phyloP scores from a whole-genome alignment of 2,329 filamentous ascomycete species.

The Cadophora sp. region DNA sequence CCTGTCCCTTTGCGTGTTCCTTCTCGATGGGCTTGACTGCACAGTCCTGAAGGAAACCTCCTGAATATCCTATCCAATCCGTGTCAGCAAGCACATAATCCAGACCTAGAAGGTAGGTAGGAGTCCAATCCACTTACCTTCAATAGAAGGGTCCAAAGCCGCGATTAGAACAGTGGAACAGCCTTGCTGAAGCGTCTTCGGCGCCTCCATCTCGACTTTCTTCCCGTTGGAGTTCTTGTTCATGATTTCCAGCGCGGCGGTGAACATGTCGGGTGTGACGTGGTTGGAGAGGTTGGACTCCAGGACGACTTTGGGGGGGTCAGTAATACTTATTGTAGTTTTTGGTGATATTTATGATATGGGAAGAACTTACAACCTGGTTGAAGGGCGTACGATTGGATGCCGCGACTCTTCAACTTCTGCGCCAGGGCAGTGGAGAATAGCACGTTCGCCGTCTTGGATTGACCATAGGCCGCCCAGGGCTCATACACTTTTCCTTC shows the following conservation, averaged over 20 bases:
- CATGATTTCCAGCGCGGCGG: background rate
- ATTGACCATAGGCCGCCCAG: slow-evolving; percentile 51
- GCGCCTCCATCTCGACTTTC: slow-evolving; percentile 13
- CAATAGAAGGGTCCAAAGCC: slow-evolving; percentile 48
- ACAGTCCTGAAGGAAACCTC: slow-evolving; percentile 26
- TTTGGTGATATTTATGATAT: background rate
- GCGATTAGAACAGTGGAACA: slow-evolving; percentile 47
- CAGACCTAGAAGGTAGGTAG: background rate
- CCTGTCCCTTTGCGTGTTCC: slow-evolving; percentile 21
- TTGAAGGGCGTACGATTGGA: slow-evolving; percentile 45
- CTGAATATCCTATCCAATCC: slow-evolving; percentile 16
- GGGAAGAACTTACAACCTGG: slow-evolving; percentile 39
- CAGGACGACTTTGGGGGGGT: slow-evolving; percentile 21
- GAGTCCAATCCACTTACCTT: slow-evolving; percentile 16
- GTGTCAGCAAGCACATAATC: too few species aligned
- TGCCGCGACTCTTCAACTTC: slow-evolving; percentile 39
- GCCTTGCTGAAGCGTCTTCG: slow-evolving; percentile 26
- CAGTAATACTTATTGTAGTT: too few species aligned
- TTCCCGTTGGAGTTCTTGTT: slow-evolving; percentile 13
- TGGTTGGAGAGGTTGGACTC: slow-evolving; percentile 30
- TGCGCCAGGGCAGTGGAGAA: slow-evolving; percentile 43
- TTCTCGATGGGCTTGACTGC: slow-evolving; percentile 18
- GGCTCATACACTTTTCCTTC: slow-evolving; percentile 34
- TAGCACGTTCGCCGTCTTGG: slow-evolving; percentile 52
- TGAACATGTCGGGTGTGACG: slow-evolving; percentile 26